phyloP scores from a whole-genome alignment of 2,329 filamentous ascomycete species.

The Cercospora sp. region DNA sequence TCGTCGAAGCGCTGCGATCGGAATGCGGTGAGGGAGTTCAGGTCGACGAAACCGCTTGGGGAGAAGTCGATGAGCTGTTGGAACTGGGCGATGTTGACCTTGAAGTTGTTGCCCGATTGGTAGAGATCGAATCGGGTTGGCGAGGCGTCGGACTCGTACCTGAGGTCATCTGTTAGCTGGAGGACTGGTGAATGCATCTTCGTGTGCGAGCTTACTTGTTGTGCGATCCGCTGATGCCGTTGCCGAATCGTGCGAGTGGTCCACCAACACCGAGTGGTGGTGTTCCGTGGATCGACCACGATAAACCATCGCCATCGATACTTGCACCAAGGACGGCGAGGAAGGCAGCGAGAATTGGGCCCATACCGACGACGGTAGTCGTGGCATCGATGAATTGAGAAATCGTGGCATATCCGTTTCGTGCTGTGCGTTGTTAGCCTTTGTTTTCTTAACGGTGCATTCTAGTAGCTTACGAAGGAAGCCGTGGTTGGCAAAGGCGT shows the following conservation, averaged over 20 bases:
- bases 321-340: constrained; percentile 22
- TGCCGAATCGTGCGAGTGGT: constrained; percentile 9
- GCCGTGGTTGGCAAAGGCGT: constrained; percentile 34
- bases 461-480: background rate
- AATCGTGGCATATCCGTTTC: constrained; percentile 38
- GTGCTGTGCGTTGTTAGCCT: background rate
- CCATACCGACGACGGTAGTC: constrained; percentile 39
- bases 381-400: constrained; percentile 35
- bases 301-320: constrained; percentile 21
- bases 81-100: constrained; percentile 31
- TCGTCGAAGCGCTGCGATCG: constrained; percentile 26
- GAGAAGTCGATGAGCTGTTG: constrained; percentile 33
- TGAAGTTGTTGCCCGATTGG: constrained; percentile 33
- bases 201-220: constrained; percentile 30
- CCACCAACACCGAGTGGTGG: constrained; percentile 20
- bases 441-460: no score
- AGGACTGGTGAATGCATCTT: background rate
- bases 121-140: constrained; percentile 40
- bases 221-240: constrained; percentile 33
- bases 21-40: constrained; percentile 24
- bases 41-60: constrained; percentile 24
- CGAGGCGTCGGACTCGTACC: constrained; percentile 40
- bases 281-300: constrained; percentile 28
- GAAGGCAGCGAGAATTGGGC: constrained; percentile 32
- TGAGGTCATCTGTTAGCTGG: background rate